Base-by-base conservation (phyloP, 1,284 basidiomycete species). In the Athelia sp. region DNA sequence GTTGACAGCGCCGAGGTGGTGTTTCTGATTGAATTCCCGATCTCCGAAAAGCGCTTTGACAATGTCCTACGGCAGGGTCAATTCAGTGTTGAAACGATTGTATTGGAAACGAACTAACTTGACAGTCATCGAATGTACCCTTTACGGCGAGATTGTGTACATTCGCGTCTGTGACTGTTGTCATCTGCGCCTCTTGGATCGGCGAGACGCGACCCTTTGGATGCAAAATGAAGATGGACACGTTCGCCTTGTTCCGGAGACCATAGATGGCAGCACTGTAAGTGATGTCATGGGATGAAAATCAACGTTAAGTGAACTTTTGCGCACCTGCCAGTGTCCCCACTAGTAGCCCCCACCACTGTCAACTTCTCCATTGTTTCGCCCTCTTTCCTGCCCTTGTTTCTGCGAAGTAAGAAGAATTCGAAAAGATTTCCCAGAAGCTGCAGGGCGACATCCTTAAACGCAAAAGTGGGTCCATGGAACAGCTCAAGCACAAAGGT, bases 101-200 rank as follows among this genome's bases (percentile, higher is more conserved):
- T 9, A 17, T 32, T 31, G 31, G 48, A 29, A 32, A 21, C 14
- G 46, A 17, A 61, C 71, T 45, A 58, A 84, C 90, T 76, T 97
- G 97, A 65, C 96, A 99, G 61, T 97, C 93, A 65, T 99, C 97
- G 60, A 99, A 99, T 1, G 94, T 97, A 54, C 93, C 93, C 54
- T 89, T 82, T 17, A 99, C 91, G 1, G 95, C 93, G 47, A 99
- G 72, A 59, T 96, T 98, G 72, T 96, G 91, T 19, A 99, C 96
- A 60, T 99, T 99, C 1, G 81, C 73, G 63, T 99, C 97, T 9
- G 88, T 85, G 24, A 99, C 91, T 0, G 96, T 98, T 3, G 96
- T 98, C 97, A 99, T 99, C 68, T 99, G 97, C 2, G 95, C 96
- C 66, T 98, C 94, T 67, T 99, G 97, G 56, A 99, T 95, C 15